Evolutionary conservation across 192 early-diverging fungal genomes (phyloP).

Genomic region (Chytriomyces sp.): DNA sequence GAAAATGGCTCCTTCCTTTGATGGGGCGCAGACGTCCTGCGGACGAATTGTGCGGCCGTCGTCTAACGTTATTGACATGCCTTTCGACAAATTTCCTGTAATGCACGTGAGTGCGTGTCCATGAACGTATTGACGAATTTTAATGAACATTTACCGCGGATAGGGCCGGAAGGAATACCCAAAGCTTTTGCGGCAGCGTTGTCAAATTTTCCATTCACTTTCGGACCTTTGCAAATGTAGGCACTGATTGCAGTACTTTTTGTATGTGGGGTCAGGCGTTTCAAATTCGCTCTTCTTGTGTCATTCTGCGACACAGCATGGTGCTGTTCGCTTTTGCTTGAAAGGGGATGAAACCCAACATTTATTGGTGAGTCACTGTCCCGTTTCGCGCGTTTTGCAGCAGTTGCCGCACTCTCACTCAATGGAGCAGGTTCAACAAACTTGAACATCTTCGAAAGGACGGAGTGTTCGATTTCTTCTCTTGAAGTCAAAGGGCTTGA

Average conservation of each 20-base stretch:
- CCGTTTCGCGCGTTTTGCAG: not conserved
- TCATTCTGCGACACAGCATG: not conserved
- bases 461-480: slow-evolving; percentile 11
- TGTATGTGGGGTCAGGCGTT: not conserved
- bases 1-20: slow-evolving; percentile 60
- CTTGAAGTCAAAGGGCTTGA: not conserved
- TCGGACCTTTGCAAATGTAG: slow-evolving; percentile 74
- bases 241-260: slow-evolving; percentile 40
- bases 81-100: slow-evolving; percentile 56
- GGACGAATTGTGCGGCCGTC: slow-evolving; percentile 75
- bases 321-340: not conserved
- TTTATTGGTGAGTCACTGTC: not conserved
- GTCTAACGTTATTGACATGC: slow-evolving; percentile 59
- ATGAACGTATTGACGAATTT: too few species aligned
- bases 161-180: slow-evolving; percentile 52
- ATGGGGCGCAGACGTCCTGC: slow-evolving; percentile 68
- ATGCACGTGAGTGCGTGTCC: slow-evolving; percentile 5
- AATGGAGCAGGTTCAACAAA: not conserved
- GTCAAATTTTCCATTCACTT: slow-evolving; percentile 75
- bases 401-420: not conserved
- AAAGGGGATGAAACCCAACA: not conserved
- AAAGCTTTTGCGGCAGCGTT: slow-evolving; percentile 61
- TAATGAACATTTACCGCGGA: slow-evolving; percentile 42
- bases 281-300: not conserved
- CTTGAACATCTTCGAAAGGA: slow-evolving; percentile 36